These are phyloP conservation scores for Purpureocillium lavendulum DNA, from an alignment of 2,329 filamentous ascomycete genomes.

Conservation along the genomic window DNA sequence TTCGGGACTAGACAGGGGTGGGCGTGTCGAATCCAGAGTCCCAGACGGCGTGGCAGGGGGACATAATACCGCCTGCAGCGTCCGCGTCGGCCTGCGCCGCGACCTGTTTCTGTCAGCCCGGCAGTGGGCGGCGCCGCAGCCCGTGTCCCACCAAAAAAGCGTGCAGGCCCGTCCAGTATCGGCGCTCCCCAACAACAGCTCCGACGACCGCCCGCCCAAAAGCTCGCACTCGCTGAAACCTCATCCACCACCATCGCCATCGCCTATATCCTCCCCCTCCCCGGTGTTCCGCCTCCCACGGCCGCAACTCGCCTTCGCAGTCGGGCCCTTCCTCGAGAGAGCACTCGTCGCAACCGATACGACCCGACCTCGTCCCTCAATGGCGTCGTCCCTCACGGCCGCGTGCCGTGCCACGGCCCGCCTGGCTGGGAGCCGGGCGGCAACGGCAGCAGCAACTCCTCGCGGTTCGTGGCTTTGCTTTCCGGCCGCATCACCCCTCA, in stretches of 20 bases:
- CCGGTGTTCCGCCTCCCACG: background rate
- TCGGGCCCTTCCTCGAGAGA: too few relatives aligned
- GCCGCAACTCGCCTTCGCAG: slow-evolving; percentile 8
- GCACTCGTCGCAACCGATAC: too few relatives aligned
- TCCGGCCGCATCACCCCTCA: too few relatives aligned
- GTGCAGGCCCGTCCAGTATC: slow-evolving; percentile 15
- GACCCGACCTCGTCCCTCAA: slow-evolving; percentile 26
- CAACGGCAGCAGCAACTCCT: slow-evolving; percentile 16
- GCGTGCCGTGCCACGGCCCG: slow-evolving; percentile 57
- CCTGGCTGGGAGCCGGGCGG: slow-evolving; percentile 39
- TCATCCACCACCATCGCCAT: slow-evolving; percentile 5
- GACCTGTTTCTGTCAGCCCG: too few relatives aligned
- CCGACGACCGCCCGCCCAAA: slow-evolving; percentile 4
- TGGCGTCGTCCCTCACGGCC: slow-evolving; percentile 56
- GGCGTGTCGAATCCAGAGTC: too few relatives aligned
- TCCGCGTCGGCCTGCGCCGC: too few relatives aligned
- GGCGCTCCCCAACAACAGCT: slow-evolving; percentile 25
- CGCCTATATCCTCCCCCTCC: background rate
- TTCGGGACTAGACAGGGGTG: too few relatives aligned
- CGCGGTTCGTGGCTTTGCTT: slow-evolving; percentile 56
- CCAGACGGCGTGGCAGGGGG: too few relatives aligned
- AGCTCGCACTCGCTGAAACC: slow-evolving; percentile 9
- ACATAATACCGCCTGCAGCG: too few relatives aligned
- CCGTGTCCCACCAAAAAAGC: slow-evolving; percentile 19
- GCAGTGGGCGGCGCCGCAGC: slow-evolving; percentile 1